A percentile compares a stretch with the other conserved stretches of the same genome.
Conservation (phyloP, 108 stramenopile species). For the Cyclotella kingstonii region DNA sequence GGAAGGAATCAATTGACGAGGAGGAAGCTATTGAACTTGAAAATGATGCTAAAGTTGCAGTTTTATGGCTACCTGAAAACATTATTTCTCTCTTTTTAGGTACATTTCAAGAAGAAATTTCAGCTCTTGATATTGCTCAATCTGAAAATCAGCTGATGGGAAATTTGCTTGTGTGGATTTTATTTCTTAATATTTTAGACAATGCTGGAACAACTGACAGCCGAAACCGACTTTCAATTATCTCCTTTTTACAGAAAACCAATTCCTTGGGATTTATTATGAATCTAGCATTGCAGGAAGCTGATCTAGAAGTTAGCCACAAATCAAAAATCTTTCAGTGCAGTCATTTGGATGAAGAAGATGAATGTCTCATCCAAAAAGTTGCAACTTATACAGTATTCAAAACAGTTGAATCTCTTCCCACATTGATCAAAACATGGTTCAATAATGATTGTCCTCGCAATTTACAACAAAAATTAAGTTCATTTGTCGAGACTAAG, state of each 20-base stretch:
- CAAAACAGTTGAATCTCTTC: constrained; percentile 71
- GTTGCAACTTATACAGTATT: constrained; percentile 64
- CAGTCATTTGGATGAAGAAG: constrained; percentile 17
- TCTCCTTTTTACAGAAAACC: constrained; percentile 55
- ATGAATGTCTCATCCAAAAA: constrained; percentile 35
- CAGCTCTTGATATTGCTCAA: constrained; percentile 12
- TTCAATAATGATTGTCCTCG: constrained; percentile 78
- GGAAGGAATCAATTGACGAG: constrained; percentile 49
- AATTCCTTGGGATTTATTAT: constrained; percentile 42
- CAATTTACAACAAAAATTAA: constrained; percentile 43
- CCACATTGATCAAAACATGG: constrained; percentile 74
- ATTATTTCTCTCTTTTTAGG: constrained; percentile 55
- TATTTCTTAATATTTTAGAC: constrained; percentile 54
- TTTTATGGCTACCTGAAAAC: constrained; percentile 59
- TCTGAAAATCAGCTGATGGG: constrained; percentile 40
- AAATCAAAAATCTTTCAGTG: constrained; percentile 33
- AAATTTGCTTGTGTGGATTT: constrained; percentile 62
- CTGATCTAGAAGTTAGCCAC: constrained; percentile 41
- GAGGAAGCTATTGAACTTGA: constrained; percentile 75
- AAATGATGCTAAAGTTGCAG: constrained; percentile 52
- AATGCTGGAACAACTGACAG: constrained; percentile 54
- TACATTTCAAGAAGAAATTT: constrained; percentile 29
- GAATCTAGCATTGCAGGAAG: constrained; percentile 53
- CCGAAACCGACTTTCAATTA: constrained; percentile 57
- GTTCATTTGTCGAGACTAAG: constrained; percentile 64